Percentiles rank a stretch among this genome's conserved stretches.
phyloP scores from a whole-genome alignment of 75 land plant genomes.

The Cupressus sempervirens region DNA sequence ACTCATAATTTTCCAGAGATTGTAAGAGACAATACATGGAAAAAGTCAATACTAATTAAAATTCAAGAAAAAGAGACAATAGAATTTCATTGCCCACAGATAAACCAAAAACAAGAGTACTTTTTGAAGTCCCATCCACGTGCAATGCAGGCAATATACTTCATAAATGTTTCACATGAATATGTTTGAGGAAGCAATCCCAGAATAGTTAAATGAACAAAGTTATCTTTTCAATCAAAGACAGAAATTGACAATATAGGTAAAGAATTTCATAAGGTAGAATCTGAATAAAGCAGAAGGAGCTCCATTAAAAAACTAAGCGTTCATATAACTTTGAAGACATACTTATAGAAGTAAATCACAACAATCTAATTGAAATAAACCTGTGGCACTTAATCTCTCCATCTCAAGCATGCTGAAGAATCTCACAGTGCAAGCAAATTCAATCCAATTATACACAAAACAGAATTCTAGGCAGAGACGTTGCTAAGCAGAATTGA shows the following conservation, averaged over 20 bases:
- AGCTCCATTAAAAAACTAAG: neutral
- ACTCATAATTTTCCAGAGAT: neutral
- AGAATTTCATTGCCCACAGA: neutral
- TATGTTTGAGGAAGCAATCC: neutral
- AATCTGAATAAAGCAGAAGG: neutral
- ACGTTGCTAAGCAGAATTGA: neutral
- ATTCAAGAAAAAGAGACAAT: neutral
- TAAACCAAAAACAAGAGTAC: neutral
- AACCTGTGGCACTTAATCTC: neutral
- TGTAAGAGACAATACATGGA: neutral
- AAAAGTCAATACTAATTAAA: neutral
- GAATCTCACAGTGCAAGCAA: neutral
- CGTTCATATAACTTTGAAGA: neutral
- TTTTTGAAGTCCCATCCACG: neutral
- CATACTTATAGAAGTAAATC: neutral
- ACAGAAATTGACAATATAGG: neutral
- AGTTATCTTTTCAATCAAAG: neutral
- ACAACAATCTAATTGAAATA: neutral
- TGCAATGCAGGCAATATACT: neutral
- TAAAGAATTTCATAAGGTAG: neutral
- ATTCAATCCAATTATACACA: conserved; percentile 1
- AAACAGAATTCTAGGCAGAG: neutral
- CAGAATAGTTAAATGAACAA: neutral
- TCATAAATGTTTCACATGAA: neutral
- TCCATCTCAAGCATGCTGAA: neutral